Evolutionary conservation across 2,329 filamentous ascomycete species (phyloP), one percentile per base, ranked within the genome.

Genomic region (Sporothrix phasma): DNA sequence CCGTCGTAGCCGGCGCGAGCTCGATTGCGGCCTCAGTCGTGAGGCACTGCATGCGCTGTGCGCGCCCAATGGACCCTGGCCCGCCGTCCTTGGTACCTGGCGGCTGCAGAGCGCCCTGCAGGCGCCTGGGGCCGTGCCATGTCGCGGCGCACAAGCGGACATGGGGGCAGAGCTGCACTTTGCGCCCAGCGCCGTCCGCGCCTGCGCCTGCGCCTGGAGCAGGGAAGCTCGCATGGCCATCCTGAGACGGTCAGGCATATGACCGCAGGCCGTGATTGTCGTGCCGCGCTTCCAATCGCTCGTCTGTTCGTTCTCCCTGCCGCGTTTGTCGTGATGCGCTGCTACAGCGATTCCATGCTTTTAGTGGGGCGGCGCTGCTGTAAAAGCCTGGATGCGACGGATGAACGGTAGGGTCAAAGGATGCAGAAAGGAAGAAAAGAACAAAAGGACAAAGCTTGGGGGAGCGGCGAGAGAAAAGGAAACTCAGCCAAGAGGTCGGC

Each of bases 271-370:
- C 19, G 5, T 24, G 37, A 5, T 5, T 13, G 13, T 5, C 22
- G 11, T 26, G 15, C 37, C 2, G 47, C 5, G 7, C 13, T 34
- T n/a, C 10, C 15, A 56, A 24, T 56, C 17, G 11, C 7, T 13
- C n/a, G 19, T 31, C 19, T 17, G 13, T 24, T 19, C 8, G 6
- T 19, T 47, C 1, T 60, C 29, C 13, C 5, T 41, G 19, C 41
- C 5, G 59, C 26, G 29, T 3, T 61, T 24, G 56, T 51, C 19
- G 46, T 53, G 63, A 46, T 34, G 54, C 49, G 45, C 56, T 41
- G 51, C 47, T 65, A 65, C 51, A 62, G 39, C 59, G 43, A 62
- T 65, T 19, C 43, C 59, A 65, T 65, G 64, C 63, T 61, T 24
- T 49, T 64, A 62, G 24, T 26, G 49, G 63, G 41, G 22, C 31